Conservation (phyloP, 805 yeast species). For the Wickerhamomyces hampshirensis region DNA sequence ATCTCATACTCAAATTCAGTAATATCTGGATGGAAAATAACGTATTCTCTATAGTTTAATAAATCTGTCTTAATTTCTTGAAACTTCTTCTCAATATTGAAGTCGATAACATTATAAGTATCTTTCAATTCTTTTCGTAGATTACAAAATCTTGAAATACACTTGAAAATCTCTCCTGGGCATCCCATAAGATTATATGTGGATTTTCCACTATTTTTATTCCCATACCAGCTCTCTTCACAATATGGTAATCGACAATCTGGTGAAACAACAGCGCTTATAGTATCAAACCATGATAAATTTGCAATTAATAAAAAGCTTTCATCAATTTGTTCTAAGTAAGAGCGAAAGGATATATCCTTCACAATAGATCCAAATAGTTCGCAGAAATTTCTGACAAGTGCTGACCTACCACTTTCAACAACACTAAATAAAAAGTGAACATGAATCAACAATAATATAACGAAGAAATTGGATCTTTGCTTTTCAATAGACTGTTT, state of each 20-base stretch:
- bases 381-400: constrained; percentile 44
- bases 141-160: constrained; percentile 40
- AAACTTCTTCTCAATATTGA: constrained; percentile 22
- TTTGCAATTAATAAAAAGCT: constrained; percentile 44
- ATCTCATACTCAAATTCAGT: constrained; percentile 30
- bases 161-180: constrained; percentile 51
- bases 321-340: constrained; percentile 43
- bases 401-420: constrained; percentile 50
- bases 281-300: constrained; percentile 58
- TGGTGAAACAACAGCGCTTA: constrained; percentile 50
- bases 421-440: constrained; percentile 49
- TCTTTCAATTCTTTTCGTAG: constrained; percentile 28
- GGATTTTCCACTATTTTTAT: constrained; percentile 36
- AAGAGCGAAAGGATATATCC: constrained; percentile 38
- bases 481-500: constrained; percentile 30
- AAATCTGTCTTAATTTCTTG: constrained; percentile 31
- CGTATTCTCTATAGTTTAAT: constrained; percentile 45
- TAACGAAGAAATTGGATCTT: constrained; percentile 40
- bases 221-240: constrained; percentile 49
- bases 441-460: constrained; percentile 47
- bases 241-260: constrained; percentile 53
- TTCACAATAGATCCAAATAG: constrained; percentile 46
- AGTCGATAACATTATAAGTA: constrained; percentile 10
- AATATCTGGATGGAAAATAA: constrained; percentile 20
- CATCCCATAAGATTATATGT: constrained; percentile 55